phyloP scores from a whole-genome alignment of 2,329 filamentous ascomycete genomes.

The Xylogone sp. region DNA sequence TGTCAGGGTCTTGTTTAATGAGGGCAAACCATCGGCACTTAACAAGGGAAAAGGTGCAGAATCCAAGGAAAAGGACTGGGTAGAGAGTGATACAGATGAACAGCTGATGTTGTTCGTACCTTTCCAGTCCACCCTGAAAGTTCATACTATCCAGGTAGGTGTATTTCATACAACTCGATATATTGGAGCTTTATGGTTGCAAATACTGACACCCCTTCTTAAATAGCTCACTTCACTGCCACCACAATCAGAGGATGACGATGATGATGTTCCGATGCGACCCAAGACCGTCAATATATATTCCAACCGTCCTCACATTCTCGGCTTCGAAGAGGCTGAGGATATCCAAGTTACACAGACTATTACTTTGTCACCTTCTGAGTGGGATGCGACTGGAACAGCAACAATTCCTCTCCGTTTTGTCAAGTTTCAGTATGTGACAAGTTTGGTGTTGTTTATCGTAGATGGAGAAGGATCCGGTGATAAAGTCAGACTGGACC shows the following conservation, averaged over 20 bases:
- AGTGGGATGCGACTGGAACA: conserved; percentile 81
- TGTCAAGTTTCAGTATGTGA: conserved; percentile 96
- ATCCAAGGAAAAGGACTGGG: conserved; percentile 66
- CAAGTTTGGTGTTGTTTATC: conserved; percentile 82
- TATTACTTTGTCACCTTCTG: conserved; percentile 67
- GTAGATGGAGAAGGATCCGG: conserved; percentile 78
- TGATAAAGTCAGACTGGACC: conserved; percentile 81
- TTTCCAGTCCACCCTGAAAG: conserved; percentile 82
- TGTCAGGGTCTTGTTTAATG: conserved; percentile 71
- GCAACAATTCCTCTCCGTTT: conserved; percentile 73
- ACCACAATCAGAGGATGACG: conserved; percentile 52
- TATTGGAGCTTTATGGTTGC: background rate
- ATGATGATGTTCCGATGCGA: conserved; percentile 74
- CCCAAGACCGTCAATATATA: conserved; percentile 83
- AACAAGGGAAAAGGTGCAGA: conserved; percentile 50
- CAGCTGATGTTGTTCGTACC: conserved; percentile 92
- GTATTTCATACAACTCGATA: background rate
- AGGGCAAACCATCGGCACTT: conserved; percentile 60
- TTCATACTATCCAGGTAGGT: conserved; percentile 72
- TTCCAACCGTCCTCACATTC: conserved; percentile 81
- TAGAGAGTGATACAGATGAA: conserved; percentile 95
- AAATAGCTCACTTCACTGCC: conserved; percentile 79
- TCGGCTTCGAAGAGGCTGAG: conserved; percentile 94
- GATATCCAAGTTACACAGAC: conserved; percentile 77
- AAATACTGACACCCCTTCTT: conserved; percentile 2